phyloP scores from a whole-genome alignment of 805 yeast genomes.

The Saturnispora saitoi region DNA sequence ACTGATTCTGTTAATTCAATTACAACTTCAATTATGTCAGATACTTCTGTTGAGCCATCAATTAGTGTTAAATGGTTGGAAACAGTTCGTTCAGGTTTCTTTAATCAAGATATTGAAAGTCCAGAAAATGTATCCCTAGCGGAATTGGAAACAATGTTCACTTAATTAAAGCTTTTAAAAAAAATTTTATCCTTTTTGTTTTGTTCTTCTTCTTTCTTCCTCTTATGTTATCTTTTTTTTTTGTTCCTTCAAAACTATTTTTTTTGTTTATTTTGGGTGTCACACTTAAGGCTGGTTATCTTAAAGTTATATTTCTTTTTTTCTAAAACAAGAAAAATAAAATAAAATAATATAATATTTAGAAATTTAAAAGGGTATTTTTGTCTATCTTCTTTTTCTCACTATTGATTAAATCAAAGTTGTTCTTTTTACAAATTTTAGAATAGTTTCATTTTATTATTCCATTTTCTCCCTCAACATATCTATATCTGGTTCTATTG shows the following conservation, averaged over 20 bases:
- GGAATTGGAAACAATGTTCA: conserved; percentile 49
- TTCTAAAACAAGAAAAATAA: neutral
- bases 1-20: conserved; percentile 30
- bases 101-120: conserved; percentile 66
- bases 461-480: neutral
- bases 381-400: neutral
- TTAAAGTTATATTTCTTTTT: neutral
- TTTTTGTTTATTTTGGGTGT: conserved; percentile 1
- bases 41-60: conserved; percentile 28
- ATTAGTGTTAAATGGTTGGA: conserved; percentile 59
- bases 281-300: conserved; percentile 9
- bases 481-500: neutral
- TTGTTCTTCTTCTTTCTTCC: neutral
- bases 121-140: conserved; percentile 74
- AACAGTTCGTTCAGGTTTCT: conserved; percentile 67
- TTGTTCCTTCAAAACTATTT: neutral
- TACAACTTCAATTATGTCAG: conserved; percentile 28
- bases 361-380: neutral
- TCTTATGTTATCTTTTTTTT: neutral
- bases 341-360: neutral
- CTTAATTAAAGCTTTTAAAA: conserved; percentile 6
- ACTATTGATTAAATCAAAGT: neutral
- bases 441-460: neutral
- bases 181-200: too few species aligned
- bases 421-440: conserved; percentile 3